These are phyloP conservation scores for Trichoderma sp. DNA, from an alignment of 2,329 filamentous ascomycete genomes.

Conservation along the genomic window DNA sequence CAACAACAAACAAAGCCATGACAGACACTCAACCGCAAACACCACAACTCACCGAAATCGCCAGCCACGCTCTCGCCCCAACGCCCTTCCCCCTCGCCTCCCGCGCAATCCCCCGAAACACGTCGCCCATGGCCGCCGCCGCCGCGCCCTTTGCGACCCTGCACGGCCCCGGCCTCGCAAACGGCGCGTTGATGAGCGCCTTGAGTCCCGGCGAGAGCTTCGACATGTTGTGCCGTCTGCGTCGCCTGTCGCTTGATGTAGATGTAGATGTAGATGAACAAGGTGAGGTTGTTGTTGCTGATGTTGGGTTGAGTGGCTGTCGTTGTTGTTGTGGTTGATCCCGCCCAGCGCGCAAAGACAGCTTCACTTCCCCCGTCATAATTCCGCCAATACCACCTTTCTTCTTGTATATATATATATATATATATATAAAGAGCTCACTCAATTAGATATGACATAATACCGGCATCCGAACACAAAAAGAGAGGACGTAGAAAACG, in stretches of 20 bases:
- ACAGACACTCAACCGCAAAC: too few relatives aligned
- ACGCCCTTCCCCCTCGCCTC: conserved; percentile 65
- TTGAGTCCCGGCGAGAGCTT: conserved; percentile 73
- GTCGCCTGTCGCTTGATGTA: neutral
- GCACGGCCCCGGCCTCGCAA: conserved; percentile 62
- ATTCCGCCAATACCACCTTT: neutral
- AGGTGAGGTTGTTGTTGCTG: neutral
- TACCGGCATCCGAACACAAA: neutral
- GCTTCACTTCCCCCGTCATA: neutral
- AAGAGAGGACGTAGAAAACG: neutral
- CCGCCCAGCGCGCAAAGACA: neutral
- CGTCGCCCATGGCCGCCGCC: conserved; percentile 60
- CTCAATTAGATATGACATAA: neutral
- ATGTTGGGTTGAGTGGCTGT: neutral
- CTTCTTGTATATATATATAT: neutral
- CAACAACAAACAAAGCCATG: neutral
- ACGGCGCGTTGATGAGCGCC: conserved; percentile 70
- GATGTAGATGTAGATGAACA: neutral
- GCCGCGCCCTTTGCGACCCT: conserved; percentile 51
- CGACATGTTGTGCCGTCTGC: conserved; percentile 55
- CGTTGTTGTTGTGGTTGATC: neutral
- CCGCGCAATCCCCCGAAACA: conserved; percentile 65
- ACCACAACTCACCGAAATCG: conserved; percentile 56
- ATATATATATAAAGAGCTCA: neutral
- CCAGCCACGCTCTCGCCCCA: conserved; percentile 65